These are phyloP conservation scores for Loxodes magnus DNA, from an alignment of 73 alveolate genomes.

Conservation along the genomic window DNA sequence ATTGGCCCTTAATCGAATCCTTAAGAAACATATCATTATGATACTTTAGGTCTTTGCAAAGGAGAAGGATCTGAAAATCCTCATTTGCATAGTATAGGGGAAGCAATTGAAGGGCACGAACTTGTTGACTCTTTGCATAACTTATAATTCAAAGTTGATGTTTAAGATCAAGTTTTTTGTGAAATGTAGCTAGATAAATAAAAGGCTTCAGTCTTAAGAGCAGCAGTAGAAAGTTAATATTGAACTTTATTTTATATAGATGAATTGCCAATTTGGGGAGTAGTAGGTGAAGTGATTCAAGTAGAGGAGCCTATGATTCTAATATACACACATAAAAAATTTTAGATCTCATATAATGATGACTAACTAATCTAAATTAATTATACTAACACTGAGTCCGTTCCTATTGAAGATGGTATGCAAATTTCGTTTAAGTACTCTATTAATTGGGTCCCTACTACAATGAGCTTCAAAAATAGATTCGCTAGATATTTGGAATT, in stretches of 20 bases:
- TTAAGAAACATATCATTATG: conserved; percentile 12
- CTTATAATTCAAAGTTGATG: background rate
- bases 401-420: conserved; percentile 3
- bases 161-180: background rate
- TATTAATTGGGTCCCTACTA: conserved; percentile 23
- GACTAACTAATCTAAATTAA: conserved; percentile 16
- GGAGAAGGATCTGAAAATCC: background rate
- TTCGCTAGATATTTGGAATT: conserved; percentile 27
- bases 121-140: conserved; percentile 3
- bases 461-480: conserved; percentile 16
- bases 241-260: conserved; percentile 26
- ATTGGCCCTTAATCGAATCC: conserved; percentile 11
- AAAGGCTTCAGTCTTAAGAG: background rate
- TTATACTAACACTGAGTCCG: background rate
- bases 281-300: conserved; percentile 18
- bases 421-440: conserved; percentile 21
- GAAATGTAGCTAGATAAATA: background rate
- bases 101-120: conserved; percentile 10
- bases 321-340: conserved; percentile 30
- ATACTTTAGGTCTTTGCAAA: background rate
- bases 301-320: background rate
- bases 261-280: conserved; percentile 42
- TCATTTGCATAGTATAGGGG: conserved; percentile 4
- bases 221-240: background rate
- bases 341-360: conserved; percentile 22